Base-by-base conservation (phyloP, 2,329 filamentous ascomycete genomes). In the Alternaria viburni region DNA sequence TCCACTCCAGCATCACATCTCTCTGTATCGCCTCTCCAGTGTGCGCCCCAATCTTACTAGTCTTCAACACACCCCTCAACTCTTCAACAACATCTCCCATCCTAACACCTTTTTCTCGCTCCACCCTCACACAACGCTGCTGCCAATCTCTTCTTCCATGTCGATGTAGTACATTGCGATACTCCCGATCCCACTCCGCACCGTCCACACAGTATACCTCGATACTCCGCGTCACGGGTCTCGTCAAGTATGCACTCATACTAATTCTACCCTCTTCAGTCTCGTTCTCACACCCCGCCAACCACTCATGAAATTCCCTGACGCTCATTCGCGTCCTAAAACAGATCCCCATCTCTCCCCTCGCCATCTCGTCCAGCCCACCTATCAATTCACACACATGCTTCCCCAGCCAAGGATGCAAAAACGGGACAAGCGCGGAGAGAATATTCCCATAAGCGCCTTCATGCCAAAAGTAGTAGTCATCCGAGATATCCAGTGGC, bases 391-490 rank as follows among this genome's bases (percentile, higher is more conserved):
- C 44, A 10, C 23, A 45, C 12, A 45, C 45, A 52, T 61, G 19
- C 17, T 19, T 19, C 8, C 21, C 28, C 17, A 66, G 15, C 13
- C 59, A 46, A 7, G 57, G 65, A 25, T 69, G 69, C 4, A 70
- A 26, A 54, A 59, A 43, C 1, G 63, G 59, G 11, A 9, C 13
- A 8, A 70, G 13, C 5, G 26, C 23, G 12, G 59, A 25, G 3
- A 68, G 52, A 5, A 70, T 44, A 9, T 62, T 23, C 12, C 32
- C n/a, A 23, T 57, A 15, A 9, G 54, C 65, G 6, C 46, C 57
- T 32, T 66, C 57, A 8, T 60, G 57, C 68, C 68, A 69, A 45
- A 57, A 60, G 30, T 58, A 65, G 45, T 69, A 66, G 6, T 59
- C 54, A 10, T 66, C 68, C 25, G 57, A 43, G 41, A 51, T 56